phyloP scores from a whole-genome alignment of 495 filamentous ascomycete genomes.

The Talaromyces nanjingensis region DNA sequence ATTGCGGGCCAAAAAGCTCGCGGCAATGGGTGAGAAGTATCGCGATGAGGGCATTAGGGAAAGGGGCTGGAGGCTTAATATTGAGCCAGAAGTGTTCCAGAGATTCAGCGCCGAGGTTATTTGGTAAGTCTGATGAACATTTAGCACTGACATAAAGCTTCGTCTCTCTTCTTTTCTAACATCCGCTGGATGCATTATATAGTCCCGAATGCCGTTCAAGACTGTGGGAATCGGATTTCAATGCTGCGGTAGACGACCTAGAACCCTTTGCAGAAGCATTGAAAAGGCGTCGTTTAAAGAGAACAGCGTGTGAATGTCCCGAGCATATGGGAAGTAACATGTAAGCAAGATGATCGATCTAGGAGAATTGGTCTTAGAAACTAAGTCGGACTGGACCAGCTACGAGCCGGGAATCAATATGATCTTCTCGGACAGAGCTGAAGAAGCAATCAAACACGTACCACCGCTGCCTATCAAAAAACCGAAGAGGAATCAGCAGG shows the following conservation, averaged over 20 bases:
- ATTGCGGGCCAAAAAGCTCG: neutral
- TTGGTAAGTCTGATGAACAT: neutral
- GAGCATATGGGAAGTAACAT: neutral
- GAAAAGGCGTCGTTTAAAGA: neutral
- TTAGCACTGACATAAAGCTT: neutral
- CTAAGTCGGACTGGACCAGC: neutral
- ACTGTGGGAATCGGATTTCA: slow-evolving; percentile 7
- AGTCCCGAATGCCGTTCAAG: slow-evolving; percentile 11
- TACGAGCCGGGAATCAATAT: neutral
- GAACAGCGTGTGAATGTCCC: slow-evolving; percentile 9
- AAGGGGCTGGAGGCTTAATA: neutral
- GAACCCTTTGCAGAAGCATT: slow-evolving; percentile 1
- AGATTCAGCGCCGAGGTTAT: neutral
- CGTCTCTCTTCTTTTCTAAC: neutral
- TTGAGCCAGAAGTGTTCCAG: neutral
- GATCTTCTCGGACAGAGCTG: slow-evolving; percentile 7
- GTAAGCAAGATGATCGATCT: neutral
- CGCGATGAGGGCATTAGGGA: neutral
- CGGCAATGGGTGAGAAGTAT: neutral
- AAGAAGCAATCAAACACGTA: slow-evolving; percentile 1
- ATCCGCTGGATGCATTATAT: neutral
- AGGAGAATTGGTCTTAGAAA: neutral
- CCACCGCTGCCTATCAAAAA: neutral
- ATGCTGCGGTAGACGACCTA: neutral
- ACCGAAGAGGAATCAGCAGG: neutral